Conservation (phyloP, 495 filamentous ascomycete species). For the Aspergillus ostianus region DNA sequence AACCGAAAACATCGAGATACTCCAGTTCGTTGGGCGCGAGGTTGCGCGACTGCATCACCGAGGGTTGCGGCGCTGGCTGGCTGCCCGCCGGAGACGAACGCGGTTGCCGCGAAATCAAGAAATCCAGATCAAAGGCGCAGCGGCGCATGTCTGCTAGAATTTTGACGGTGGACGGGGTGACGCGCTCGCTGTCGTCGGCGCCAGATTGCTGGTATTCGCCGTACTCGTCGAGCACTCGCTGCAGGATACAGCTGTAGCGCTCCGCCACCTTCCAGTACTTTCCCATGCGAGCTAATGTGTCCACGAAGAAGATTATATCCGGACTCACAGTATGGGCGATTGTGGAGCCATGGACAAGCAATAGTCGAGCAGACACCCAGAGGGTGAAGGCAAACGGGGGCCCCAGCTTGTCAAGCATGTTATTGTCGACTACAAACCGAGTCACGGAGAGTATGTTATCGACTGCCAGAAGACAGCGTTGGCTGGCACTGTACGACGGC, state of each 20-base stretch:
- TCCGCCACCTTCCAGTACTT: slow-evolving; percentile 80
- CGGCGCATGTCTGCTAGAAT: slow-evolving; percentile 89
- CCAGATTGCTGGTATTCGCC: slow-evolving; percentile 67
- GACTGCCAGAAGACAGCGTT: slow-evolving; percentile 76
- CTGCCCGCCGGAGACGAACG: slow-evolving; percentile 44
- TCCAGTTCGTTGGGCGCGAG: slow-evolving; percentile 80
- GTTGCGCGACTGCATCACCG: slow-evolving; percentile 48
- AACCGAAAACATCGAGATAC: slow-evolving; percentile 90
- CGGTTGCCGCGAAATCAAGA: slow-evolving; percentile 81
- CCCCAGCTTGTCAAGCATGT: slow-evolving; percentile 74
- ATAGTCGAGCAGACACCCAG: slow-evolving; percentile 85
- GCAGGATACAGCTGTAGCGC: slow-evolving; percentile 75
- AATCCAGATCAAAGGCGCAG: slow-evolving; percentile 79
- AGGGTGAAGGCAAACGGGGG: slow-evolving; percentile 87
- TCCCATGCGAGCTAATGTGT: slow-evolving; percentile 75
- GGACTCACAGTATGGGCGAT: slow-evolving; percentile 77
- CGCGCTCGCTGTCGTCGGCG: slow-evolving; percentile 57
- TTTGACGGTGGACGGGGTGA: slow-evolving; percentile 75
- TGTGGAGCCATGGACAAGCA: slow-evolving; percentile 84
- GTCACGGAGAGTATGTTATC: slow-evolving; percentile 78
- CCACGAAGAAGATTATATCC: slow-evolving; percentile 75
- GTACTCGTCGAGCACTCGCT: slow-evolving; percentile 81
- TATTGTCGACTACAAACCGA: slow-evolving; percentile 68
- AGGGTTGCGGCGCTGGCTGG: slow-evolving; percentile 35
- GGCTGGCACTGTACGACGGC: slow-evolving; percentile 76